A percentile compares a stretch with the other conserved stretches of the same genome.
phyloP scores from a whole-genome alignment of 2,329 filamentous ascomycete species.

The Clarireedia sp. region DNA sequence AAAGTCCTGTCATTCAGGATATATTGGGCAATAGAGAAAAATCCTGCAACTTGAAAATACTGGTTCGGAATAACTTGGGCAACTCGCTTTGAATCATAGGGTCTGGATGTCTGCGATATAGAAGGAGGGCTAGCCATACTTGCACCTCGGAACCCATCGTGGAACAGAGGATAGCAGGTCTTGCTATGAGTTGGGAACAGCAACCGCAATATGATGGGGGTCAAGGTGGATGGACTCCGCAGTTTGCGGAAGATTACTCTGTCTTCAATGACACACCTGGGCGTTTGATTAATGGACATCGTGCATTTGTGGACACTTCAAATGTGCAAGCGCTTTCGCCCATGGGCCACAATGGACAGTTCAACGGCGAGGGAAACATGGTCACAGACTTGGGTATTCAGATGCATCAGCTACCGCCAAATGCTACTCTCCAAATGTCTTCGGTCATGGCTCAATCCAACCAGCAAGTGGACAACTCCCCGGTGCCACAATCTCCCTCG shows the following conservation, averaged over 20 bases:
- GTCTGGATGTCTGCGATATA: conserved; percentile 8
- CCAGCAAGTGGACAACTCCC: conserved; percentile 51
- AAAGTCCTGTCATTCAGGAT: conserved; percentile 2
- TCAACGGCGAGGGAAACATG: conserved; percentile 41
- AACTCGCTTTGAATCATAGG: not conserved
- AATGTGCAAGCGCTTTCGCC: conserved; percentile 19
- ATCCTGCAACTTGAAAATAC: too few species aligned
- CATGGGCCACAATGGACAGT: conserved; percentile 37
- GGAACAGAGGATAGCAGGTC: conserved; percentile 13
- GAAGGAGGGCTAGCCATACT: conserved; percentile 1
- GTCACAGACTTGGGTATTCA: conserved; percentile 49
- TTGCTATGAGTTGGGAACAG: conserved; percentile 58
- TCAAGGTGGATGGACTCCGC: conserved; percentile 48
- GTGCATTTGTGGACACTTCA: conserved; percentile 22
- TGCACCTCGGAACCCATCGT: not conserved
- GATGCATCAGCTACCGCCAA: conserved; percentile 52
- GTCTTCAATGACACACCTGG: conserved; percentile 58
- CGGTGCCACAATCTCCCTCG: conserved; percentile 32
- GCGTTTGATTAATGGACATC: conserved; percentile 37
- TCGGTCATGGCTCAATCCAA: conserved; percentile 45
- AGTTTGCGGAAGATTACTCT: conserved; percentile 57
- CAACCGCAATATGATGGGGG: conserved; percentile 40
- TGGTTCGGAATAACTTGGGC: not conserved
- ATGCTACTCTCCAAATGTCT: conserved; percentile 45
- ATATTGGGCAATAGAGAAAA: not conserved